Percentiles rank a stretch among this genome's conserved stretches.
Evolutionary conservation across 1,284 basidiomycete genomes (phyloP).

Genomic region (Cryptococcus sp.): DNA sequence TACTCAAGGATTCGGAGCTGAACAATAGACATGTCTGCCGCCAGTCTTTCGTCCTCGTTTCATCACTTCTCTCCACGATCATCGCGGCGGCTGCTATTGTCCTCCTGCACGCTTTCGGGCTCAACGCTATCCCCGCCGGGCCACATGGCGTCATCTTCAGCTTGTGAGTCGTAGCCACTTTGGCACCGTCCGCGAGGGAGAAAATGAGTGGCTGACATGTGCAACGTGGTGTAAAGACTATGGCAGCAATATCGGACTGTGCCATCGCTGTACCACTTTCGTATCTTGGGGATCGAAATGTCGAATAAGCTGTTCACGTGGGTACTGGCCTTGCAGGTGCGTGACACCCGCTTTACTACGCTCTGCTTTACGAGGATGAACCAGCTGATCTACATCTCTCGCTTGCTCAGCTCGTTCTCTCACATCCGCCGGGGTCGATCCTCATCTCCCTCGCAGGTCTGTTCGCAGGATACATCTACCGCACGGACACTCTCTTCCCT

Average conservation of each 20-base stretch:
- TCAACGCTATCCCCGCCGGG: slow-evolving; percentile 74
- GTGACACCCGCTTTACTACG: neutral
- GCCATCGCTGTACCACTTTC: slow-evolving; percentile 72
- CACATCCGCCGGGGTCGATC: slow-evolving; percentile 66
- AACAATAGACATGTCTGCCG: neutral
- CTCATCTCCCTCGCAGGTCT: slow-evolving; percentile 66
- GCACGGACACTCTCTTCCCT: slow-evolving; percentile 67
- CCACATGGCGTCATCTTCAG: slow-evolving; percentile 65
- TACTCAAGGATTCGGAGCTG: neutral
- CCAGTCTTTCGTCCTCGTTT: slow-evolving; percentile 74
- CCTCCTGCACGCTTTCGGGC: slow-evolving; percentile 63
- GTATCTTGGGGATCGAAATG: slow-evolving; percentile 70
- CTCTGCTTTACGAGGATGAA: neutral
- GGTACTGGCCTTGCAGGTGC: slow-evolving; percentile 67
- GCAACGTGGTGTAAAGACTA: slow-evolving; percentile 60
- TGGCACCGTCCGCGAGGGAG: too few species aligned
- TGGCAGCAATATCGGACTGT: slow-evolving; percentile 79
- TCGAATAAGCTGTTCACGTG: slow-evolving; percentile 75
- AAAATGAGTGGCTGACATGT: neutral
- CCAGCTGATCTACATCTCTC: slow-evolving; percentile 10
- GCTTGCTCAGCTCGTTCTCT: slow-evolving; percentile 63
- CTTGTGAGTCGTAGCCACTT: slow-evolving; percentile 31
- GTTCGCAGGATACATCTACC: slow-evolving; percentile 71
- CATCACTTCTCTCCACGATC: slow-evolving; percentile 66
- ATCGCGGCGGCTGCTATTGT: slow-evolving; percentile 67